Evolutionary conservation across 2,329 filamentous ascomycete species (phyloP).

Genomic region (Aspergillus bombycis): DNA sequence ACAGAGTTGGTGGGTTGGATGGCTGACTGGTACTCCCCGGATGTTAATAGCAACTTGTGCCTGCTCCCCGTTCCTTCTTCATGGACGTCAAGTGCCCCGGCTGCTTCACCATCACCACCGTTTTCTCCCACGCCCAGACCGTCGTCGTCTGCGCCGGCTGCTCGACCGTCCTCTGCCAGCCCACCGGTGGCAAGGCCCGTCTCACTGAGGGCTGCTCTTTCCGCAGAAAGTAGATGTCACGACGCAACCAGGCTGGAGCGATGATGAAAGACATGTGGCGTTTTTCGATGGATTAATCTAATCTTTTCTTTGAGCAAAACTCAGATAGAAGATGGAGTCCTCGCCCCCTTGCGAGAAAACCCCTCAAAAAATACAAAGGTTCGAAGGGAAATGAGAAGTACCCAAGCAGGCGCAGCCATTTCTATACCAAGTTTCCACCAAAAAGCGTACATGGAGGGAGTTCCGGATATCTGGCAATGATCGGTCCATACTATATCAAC

Average conservation of each 20-base stretch:
- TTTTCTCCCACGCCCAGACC: slow-evolving; percentile 99
- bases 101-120: slow-evolving; percentile 99
- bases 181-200: slow-evolving; percentile 97
- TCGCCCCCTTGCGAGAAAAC: slow-evolving; percentile 47
- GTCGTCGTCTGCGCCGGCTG: slow-evolving; percentile 99
- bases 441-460: slow-evolving; percentile 63
- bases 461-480: slow-evolving; percentile 82
- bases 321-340: slow-evolving; percentile 56
- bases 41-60: slow-evolving; percentile 78
- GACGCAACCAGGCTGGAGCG: slow-evolving; percentile 25
- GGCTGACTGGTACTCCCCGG: slow-evolving; percentile 1
- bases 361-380: slow-evolving; percentile 57
- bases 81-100: slow-evolving; percentile 99
- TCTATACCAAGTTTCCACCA: slow-evolving; percentile 17
- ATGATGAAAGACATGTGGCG: slow-evolving; percentile 43
- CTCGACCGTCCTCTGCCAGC: slow-evolving; percentile 99
- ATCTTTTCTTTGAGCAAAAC: slow-evolving; percentile 33
- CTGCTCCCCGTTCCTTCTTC: slow-evolving; percentile 98
- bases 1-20: slow-evolving; percentile 4
- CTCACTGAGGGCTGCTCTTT: slow-evolving; percentile 99
- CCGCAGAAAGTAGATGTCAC: slow-evolving; percentile 87
- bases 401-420: slow-evolving; percentile 47
- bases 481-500: slow-evolving; percentile 49
- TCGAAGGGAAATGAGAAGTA: slow-evolving; percentile 61
- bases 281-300: slow-evolving; percentile 34